A percentile compares a stretch with the other conserved stretches of the same genome.
These are phyloP conservation scores for Malassezia brasiliensis DNA, from an alignment of 1,284 basidiomycete genomes.

Conservation along the genomic window DNA sequence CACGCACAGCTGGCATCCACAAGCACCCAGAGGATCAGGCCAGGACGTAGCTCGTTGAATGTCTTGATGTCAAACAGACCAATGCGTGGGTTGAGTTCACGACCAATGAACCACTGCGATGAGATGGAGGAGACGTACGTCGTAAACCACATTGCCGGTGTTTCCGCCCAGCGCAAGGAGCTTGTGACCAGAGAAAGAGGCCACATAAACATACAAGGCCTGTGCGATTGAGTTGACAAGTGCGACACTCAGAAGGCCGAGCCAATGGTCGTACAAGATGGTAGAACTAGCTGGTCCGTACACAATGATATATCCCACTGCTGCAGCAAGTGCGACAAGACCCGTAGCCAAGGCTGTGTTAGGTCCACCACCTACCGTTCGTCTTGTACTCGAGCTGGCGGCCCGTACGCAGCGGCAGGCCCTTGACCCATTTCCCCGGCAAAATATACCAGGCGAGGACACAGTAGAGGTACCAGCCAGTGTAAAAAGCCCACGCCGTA, in stretches of 20 bases:
- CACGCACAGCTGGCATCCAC: constrained; percentile 85
- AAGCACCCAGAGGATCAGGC: constrained; percentile 87
- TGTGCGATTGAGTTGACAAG: constrained; percentile 62
- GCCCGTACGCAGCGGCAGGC: constrained; percentile 68
- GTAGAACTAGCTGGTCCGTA: constrained; percentile 72
- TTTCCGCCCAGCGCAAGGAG: constrained; percentile 87
- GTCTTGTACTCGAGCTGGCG: constrained; percentile 75
- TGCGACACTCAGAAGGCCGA: constrained; percentile 76
- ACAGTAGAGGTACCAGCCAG: constrained; percentile 81
- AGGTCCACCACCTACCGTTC: constrained; percentile 60
- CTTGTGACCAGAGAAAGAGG: constrained; percentile 58
- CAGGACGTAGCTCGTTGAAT: constrained; percentile 72
- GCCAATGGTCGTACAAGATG: constrained; percentile 82
- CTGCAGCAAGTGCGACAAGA: constrained; percentile 53
- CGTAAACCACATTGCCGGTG: constrained; percentile 75
- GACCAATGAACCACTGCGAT: constrained; percentile 82
- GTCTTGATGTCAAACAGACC: constrained; percentile 88
- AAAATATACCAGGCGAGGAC: constrained; percentile 72
- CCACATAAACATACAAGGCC: constrained; percentile 62
- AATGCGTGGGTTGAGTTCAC: constrained; percentile 80
- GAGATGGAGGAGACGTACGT: constrained; percentile 56
- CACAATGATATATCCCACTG: constrained; percentile 60
- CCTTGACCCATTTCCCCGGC: constrained; percentile 76
- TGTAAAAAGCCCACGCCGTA: constrained; percentile 65
- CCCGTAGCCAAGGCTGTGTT: constrained; percentile 71